Conservation (phyloP, 371 early-diverging fungal genomes). For the Haplosporangium sp. region DNA sequence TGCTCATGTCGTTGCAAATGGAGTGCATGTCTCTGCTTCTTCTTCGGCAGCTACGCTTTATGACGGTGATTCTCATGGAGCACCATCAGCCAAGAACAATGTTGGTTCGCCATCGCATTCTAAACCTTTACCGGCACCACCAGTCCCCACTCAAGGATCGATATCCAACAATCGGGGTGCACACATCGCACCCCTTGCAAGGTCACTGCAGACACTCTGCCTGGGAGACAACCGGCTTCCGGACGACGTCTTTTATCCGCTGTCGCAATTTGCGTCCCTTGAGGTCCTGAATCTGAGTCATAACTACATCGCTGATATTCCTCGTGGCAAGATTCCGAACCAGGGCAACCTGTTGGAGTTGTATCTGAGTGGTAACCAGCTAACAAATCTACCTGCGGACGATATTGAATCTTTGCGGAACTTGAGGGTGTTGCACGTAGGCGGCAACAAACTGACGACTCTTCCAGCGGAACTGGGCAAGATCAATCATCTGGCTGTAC, state of each 20-base stretch:
- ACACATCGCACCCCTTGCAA: conserved; percentile 64
- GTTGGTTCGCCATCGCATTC: neutral
- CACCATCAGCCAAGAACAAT: neutral
- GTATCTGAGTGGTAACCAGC: conserved; percentile 87
- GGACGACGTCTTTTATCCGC: conserved; percentile 83
- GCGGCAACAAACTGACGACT: conserved; percentile 90
- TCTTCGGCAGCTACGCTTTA: conserved; percentile 12
- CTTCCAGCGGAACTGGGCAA: conserved; percentile 92
- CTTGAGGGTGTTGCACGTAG: conserved; percentile 80
- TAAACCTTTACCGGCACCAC: conserved; percentile 34
- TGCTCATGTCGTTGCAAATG: neutral
- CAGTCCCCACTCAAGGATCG: conserved; percentile 1
- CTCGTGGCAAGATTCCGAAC: conserved; percentile 60
- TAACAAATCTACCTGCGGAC: conserved; percentile 85
- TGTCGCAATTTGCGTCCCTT: conserved; percentile 78
- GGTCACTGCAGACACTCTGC: conserved; percentile 70
- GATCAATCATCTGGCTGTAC: conserved; percentile 72
- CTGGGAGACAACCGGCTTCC: conserved; percentile 87
- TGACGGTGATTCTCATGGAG: conserved; percentile 7
- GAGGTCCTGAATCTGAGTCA: conserved; percentile 84
- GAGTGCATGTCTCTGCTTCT: conserved; percentile 10
- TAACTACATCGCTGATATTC: conserved; percentile 87
- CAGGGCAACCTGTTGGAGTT: conserved; percentile 74
- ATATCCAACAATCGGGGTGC: neutral
- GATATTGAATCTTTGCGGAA: conserved; percentile 82